Evolutionary conservation across 495 filamentous ascomycete genomes (phyloP), one percentile per base, ranked within the genome.

Genomic region (Pyrenopolyporus hunteri): DNA sequence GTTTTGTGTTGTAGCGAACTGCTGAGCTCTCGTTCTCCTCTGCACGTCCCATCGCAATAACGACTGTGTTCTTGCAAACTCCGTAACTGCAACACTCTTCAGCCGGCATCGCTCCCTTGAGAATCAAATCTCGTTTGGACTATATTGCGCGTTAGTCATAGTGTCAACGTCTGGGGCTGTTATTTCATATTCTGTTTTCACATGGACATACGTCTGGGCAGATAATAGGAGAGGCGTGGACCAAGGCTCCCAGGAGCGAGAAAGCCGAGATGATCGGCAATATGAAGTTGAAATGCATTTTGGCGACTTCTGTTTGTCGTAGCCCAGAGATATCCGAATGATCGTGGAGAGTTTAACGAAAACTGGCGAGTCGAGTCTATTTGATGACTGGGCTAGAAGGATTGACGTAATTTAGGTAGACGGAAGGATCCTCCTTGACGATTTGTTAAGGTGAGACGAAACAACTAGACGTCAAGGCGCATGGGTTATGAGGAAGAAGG

Each of bases 41-140:
- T 5, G 53, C 58, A 10, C 17, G 40, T 39, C 54, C 50, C 70
- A 75, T 73, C 29, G 71, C 66, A 28, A 82, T 56, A 16, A 81
- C 78, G 14, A 82, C 78, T 37, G 78, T 73, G 13, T 74, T 72
- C 45, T 73, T 72, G 52, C 79, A 81, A 2, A 73, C 60, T 8
- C 80, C 79, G 48, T 82, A 82, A 46, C 71, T 75, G 60, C 80
- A 82, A 61, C 80, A 81, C 6, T 72, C 76, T 23, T 78, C 76
- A 25, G 77, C 75, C 6, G 73, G 69, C 31, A 79, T 65, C 14
- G 74, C 68, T 19, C 79, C 79, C 19, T 55, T 71, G 25, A 81
- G 70, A 40, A 81, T 80, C 8, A 68, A 68, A 67, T 82, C 80
- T 66, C 78, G 71, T 59, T 71, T 76, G 23, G 59, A 62, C 80